phyloP scores from a whole-genome alignment of 108 stramenopile species.

The Nitzschia sp. region DNA sequence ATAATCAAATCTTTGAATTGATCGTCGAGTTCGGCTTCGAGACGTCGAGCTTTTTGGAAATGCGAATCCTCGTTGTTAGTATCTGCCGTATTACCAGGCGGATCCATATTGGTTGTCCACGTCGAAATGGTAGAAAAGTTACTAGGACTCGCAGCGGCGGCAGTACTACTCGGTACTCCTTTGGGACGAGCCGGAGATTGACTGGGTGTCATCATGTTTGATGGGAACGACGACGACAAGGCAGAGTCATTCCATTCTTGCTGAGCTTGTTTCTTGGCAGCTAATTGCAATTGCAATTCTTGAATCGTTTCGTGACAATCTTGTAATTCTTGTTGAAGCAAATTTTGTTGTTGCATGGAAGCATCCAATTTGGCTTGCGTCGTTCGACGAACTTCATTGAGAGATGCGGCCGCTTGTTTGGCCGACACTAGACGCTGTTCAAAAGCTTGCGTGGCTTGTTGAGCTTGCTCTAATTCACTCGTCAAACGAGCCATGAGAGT shows the following conservation, averaged over 20 bases:
- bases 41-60: background rate
- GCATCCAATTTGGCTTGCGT: background rate
- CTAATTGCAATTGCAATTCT: background rate
- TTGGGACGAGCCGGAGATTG: background rate
- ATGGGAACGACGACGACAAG: background rate
- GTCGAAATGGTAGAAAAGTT: background rate
- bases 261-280: background rate
- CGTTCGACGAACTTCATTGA: background rate
- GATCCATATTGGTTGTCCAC: background rate
- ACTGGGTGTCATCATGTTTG: background rate
- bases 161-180: too few relatives aligned
- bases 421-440: background rate
- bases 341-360: background rate
- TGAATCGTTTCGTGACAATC: background rate
- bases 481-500: too few relatives aligned
- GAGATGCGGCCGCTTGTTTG: background rate
- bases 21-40: background rate
- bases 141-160: background rate
- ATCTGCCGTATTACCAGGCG: background rate
- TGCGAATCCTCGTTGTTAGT: too few relatives aligned
- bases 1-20: background rate
- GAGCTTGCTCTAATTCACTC: background rate
- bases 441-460: background rate
- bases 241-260: too few relatives aligned
- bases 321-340: background rate